phyloP scores from a whole-genome alignment of 31 red algal species.

The Asparagopsis taxiformis region DNA sequence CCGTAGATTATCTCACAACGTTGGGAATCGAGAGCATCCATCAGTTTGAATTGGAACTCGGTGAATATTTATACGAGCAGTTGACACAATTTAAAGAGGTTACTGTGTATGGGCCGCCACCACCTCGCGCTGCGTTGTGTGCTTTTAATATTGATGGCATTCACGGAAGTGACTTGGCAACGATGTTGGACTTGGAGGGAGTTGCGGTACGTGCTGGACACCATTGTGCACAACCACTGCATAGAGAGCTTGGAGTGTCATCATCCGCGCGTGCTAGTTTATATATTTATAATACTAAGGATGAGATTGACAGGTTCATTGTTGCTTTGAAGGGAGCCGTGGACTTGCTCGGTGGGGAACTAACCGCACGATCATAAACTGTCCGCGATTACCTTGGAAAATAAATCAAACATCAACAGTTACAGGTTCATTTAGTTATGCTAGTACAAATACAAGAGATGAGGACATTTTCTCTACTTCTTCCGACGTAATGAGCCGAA shows the following conservation, averaged over 20 bases:
- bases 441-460: neutral
- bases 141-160: constrained; percentile 83
- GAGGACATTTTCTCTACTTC: constrained; percentile 3
- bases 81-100: constrained; percentile 63
- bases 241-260: constrained; percentile 53
- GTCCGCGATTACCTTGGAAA: too few species aligned
- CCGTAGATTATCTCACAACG: constrained; percentile 71
- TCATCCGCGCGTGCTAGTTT: constrained; percentile 78
- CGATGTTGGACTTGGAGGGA: constrained; percentile 88
- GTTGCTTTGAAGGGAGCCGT: constrained; percentile 65
- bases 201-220: constrained; percentile 95
- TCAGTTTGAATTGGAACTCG: constrained; percentile 53
- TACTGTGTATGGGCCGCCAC: constrained; percentile 70
- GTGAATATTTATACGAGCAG: constrained; percentile 68
- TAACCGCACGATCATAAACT: too few species aligned
- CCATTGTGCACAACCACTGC: constrained; percentile 94
- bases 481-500: constrained; percentile 28
- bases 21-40: constrained; percentile 81
- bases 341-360: constrained; percentile 61
- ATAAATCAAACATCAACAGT: too few species aligned
- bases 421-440: too few species aligned
- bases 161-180: constrained; percentile 80
- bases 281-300: constrained; percentile 90
- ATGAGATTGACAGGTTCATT: constrained; percentile 93
- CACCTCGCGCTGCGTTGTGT: constrained; percentile 63